Percentiles rank a stretch among this genome's conserved stretches.
Conservation (phyloP, 2,329 filamentous ascomycete species). For the Tolypocladium amazonense region DNA sequence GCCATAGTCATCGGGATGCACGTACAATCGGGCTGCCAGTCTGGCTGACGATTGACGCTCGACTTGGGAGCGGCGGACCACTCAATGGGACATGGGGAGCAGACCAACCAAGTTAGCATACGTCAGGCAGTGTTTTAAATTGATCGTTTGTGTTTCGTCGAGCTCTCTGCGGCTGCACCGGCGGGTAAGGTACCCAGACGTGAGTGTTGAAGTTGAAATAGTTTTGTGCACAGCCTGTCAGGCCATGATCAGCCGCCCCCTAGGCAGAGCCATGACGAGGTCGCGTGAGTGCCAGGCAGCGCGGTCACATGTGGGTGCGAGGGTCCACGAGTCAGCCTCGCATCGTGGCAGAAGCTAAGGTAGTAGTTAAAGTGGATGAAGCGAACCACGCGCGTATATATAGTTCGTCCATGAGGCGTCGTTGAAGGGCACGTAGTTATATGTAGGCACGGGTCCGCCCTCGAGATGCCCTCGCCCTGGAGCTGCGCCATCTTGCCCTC, state of each 20-base stretch:
- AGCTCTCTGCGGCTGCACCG: background rate
- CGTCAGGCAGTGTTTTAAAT: slow-evolving; percentile 6
- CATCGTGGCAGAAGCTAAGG: background rate
- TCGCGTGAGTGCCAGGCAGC: background rate
- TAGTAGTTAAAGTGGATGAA: background rate
- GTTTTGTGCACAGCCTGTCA: background rate
- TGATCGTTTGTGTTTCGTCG: slow-evolving; percentile 2
- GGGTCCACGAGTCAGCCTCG: background rate
- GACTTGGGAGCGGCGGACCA: background rate
- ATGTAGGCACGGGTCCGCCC: background rate
- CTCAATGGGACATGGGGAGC: background rate
- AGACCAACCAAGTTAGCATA: background rate
- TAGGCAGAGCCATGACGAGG: background rate
- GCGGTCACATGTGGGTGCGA: background rate
- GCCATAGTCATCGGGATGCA: background rate
- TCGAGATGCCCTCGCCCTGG: background rate
- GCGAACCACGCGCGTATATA: background rate
- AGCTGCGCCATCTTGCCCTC: background rate
- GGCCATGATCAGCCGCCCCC: background rate
- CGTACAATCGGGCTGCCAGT: background rate
- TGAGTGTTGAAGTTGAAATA: background rate
- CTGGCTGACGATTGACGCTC: background rate
- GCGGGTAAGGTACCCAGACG: background rate
- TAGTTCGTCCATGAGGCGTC: background rate
- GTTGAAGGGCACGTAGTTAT: background rate